phyloP scores from a whole-genome alignment of 116 monocot genomes.

The Cymodocea nodosa region DNA sequence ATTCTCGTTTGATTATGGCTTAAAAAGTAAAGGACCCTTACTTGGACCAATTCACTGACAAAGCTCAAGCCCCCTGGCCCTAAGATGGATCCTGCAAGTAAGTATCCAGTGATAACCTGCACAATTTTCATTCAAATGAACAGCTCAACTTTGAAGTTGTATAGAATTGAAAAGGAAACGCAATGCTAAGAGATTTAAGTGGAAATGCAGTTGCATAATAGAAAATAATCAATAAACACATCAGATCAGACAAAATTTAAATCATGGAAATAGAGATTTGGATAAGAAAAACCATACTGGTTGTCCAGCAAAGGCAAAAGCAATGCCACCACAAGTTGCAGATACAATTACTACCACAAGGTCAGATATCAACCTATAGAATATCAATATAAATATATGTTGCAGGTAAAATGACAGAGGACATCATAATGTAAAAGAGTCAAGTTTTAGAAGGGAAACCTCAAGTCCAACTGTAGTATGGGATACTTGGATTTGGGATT shows the following conservation, averaged over 20 bases:
- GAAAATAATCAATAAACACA: neutral
- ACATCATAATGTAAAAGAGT: neutral
- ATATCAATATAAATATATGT: neutral
- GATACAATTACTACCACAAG: slow-evolving; percentile 97
- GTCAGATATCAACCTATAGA: slow-evolving; percentile 91
- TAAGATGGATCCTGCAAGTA: slow-evolving; percentile 88
- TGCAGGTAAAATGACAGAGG: neutral
- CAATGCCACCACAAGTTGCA: slow-evolving; percentile 96
- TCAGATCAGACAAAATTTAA: neutral
- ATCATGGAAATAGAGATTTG: slow-evolving; percentile 4
- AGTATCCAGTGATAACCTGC: slow-evolving; percentile 94
- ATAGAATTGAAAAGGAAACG: neutral
- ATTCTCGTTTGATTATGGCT: too few species aligned
- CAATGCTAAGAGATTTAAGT: too few species aligned
- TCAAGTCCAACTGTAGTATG: slow-evolving; percentile 78
- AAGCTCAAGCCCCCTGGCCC: slow-evolving; percentile 95
- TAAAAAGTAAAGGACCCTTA: slow-evolving; percentile 33
- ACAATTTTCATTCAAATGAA: neutral
- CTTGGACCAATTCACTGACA: slow-evolving; percentile 99
- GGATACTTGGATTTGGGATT: slow-evolving; percentile 99
- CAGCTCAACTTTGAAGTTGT: neutral
- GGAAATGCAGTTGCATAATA: neutral
- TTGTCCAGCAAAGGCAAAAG: slow-evolving; percentile 95
- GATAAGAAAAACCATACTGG: slow-evolving; percentile 31
- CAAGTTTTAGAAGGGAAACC: slow-evolving; percentile 27